These are phyloP conservation scores for Corymbia maculata DNA, from an alignment of 345 rosid species.

Conservation along the genomic window DNA sequence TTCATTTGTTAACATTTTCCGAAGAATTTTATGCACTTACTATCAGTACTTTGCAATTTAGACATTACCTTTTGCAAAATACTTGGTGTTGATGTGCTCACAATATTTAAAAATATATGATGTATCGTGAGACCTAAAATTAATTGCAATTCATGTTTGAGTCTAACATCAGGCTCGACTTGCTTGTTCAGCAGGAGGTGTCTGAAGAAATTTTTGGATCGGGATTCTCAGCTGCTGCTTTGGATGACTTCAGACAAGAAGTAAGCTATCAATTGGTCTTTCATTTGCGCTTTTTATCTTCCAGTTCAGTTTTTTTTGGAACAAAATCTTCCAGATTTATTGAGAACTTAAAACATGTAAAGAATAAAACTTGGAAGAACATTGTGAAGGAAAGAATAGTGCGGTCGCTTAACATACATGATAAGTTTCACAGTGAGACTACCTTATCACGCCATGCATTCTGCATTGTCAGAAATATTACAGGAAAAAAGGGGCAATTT, in stretches of 20 bases:
- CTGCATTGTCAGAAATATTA: no score
- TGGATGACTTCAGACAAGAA: slow-evolving; percentile 90
- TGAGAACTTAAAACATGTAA: neutral
- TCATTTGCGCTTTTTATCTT: neutral
- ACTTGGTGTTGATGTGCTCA: neutral
- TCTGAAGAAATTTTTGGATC: slow-evolving; percentile 95
- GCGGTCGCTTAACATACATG: neutral
- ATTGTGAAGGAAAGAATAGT: neutral
- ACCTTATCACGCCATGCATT: no score
- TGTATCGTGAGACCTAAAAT: neutral
- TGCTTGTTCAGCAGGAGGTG: slow-evolving; percentile 52
- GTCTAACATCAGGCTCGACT: neutral
- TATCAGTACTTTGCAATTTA: neutral
- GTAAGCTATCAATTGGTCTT: slow-evolving; percentile 39
- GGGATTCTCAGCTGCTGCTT: slow-evolving; percentile 95
- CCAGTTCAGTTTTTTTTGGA: neutral
- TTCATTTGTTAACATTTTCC: neutral
- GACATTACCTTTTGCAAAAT: neutral
- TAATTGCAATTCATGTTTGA: neutral
- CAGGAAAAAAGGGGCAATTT: neutral
- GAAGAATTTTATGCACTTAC: neutral
- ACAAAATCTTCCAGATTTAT: neutral
- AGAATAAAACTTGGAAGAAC: neutral
- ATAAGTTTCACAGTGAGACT: neutral
- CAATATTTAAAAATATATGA: neutral